A percentile compares a stretch with the other conserved stretches of the same genome.
phyloP scores from a whole-genome alignment of 202 grass and related monocot species.

The Zizania palustris region DNA sequence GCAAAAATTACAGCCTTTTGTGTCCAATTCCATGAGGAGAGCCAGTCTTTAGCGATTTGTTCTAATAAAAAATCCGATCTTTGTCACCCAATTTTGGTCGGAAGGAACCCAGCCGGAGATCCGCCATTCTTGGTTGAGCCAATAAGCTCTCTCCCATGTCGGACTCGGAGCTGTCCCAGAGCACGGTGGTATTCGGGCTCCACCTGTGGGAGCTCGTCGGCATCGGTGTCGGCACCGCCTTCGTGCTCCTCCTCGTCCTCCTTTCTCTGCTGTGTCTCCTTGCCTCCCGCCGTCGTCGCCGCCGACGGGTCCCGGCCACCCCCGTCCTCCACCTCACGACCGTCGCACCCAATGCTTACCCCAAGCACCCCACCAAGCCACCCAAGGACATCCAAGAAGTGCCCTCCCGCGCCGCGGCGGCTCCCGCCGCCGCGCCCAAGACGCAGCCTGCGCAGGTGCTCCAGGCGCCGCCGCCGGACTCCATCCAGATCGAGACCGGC shows the following conservation, averaged over 20 bases:
- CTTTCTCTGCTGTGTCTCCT: constrained; percentile 73
- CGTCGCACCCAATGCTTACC: constrained; percentile 32
- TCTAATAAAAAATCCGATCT: constrained; percentile 2
- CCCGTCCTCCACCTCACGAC: constrained; percentile 57
- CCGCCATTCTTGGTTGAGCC: constrained; percentile 26
- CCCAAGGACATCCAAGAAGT: constrained; percentile 70
- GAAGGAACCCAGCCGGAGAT: constrained; percentile 25
- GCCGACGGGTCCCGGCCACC: constrained; percentile 43
- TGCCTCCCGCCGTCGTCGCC: constrained; percentile 64
- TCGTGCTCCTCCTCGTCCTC: constrained; percentile 86
- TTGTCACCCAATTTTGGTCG: constrained; percentile 36
- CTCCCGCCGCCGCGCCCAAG: constrained; percentile 36
- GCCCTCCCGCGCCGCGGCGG: constrained; percentile 44
- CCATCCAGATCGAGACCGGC: constrained; percentile 84
- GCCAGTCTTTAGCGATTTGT: not conserved
- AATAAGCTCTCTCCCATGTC: constrained; percentile 51
- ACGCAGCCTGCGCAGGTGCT: constrained; percentile 48
- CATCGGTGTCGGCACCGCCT: constrained; percentile 84
- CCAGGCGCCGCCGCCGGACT: constrained; percentile 48
- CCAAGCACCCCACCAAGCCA: constrained; percentile 50
- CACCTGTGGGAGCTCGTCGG: constrained; percentile 90
- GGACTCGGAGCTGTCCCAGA: constrained; percentile 79
- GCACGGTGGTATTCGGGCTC: constrained; percentile 84
- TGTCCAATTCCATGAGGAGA: constrained; percentile 31
- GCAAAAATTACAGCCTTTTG: constrained; percentile 30